Percentiles rank a stretch among this genome's conserved stretches.
Evolutionary conservation across 306 rosid genomes (phyloP).

Genomic region (Rosa rugosa): DNA sequence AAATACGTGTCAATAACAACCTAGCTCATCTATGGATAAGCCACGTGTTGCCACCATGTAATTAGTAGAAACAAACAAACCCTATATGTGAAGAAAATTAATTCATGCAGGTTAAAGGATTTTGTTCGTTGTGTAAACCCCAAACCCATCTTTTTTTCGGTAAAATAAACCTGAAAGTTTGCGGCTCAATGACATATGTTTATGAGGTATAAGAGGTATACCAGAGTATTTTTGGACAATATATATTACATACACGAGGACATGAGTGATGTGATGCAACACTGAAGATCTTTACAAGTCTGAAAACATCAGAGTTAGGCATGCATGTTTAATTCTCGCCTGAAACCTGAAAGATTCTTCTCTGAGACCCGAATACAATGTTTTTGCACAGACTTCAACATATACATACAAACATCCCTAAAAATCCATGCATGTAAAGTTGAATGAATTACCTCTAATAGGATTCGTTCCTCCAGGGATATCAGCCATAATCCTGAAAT

Average conservation of each 20-base stretch:
- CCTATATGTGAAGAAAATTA: neutral
- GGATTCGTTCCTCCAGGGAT: slow-evolving; percentile 82
- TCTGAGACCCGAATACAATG: neutral
- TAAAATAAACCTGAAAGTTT: neutral
- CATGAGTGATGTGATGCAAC: slow-evolving; percentile 25
- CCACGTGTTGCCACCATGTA: slow-evolving; percentile 22
- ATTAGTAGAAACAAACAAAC: neutral
- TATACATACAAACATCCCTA: neutral
- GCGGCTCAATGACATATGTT: slow-evolving; percentile 32
- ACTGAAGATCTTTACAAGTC: slow-evolving; percentile 12
- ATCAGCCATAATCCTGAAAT: slow-evolving; percentile 70
- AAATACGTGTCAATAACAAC: slow-evolving; percentile 29
- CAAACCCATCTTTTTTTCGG: neutral
- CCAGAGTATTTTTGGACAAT: neutral
- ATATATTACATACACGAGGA: neutral
- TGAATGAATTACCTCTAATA: slow-evolving; percentile 42
- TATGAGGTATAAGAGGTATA: slow-evolving; percentile 14
- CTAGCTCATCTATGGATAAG: neutral
- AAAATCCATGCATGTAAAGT: slow-evolving; percentile 1
- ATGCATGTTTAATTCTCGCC: slow-evolving; percentile 33
- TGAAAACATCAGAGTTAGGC: slow-evolving; percentile 24
- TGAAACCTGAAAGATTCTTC: slow-evolving; percentile 12
- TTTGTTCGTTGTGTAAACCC: neutral
- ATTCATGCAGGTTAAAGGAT: neutral
- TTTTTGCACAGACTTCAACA: neutral